Base-by-base conservation (phyloP, 1,284 basidiomycete species). In the Inonotus obliquus region DNA sequence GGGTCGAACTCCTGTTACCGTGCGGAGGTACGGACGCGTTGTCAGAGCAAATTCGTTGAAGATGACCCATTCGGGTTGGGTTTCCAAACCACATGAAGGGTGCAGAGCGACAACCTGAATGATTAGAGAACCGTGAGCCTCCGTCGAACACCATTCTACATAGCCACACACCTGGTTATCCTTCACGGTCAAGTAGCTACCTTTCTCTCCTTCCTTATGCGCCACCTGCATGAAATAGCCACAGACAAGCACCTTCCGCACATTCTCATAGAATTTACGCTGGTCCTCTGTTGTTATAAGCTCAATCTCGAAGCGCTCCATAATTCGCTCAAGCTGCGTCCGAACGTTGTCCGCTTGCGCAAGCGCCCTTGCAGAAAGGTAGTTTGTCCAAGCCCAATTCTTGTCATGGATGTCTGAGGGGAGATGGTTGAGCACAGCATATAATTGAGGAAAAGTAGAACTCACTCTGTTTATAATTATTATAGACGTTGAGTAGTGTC, bases 141-240 rank as follows among this genome's bases (percentile, higher is more conserved):
- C 4, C 27, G 27, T 21, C 14, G 45, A 56, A 37, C 10, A 62
- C 23, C 56, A 56, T 37, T 37, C n/a, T 1, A 45, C 13, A 17
- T n/a, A n/a, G 44, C 48, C 38, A 71, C 79, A 54, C 66, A 84
- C 87, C 77, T 96, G 94, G 70, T 96, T 94, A 72, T 98, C 95
- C 77, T 98, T 98, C 66, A 97, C 87, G 0, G 95, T 98, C 66
- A 87, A 71, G 73, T 96, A 96, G 59, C 73, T 73, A 2, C 86
- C 86, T 77, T 94, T 94, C 69, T 94, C 91, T n/a, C 93, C 93
- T 70, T 95, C 92, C 73, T 93, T 94, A 75, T 98, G 94, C 4
- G 96, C 96, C 7, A 96, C 87, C 73, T 98, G 96, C 96, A 98
- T 98, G 77, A 99, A 99, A 81, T 94, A 99, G 0, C 96, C 96